Conservation (phyloP, 2,329 filamentous ascomycete species). For the Cadophora sp. region DNA sequence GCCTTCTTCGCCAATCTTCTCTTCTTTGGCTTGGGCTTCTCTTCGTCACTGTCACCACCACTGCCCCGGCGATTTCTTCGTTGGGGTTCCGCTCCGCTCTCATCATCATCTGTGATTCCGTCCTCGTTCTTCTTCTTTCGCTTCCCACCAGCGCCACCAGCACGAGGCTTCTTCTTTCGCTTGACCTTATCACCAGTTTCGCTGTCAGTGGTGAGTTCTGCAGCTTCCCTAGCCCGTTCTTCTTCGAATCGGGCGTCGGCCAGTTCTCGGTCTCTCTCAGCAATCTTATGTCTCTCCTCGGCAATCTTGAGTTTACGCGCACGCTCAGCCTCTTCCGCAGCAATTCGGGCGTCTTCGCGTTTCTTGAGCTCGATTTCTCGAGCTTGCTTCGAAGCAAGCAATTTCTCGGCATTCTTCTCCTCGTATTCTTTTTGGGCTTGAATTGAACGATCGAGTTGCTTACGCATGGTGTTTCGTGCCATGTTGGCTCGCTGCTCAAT, state of each 20-base stretch:
- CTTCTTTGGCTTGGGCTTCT: conserved; percentile 47
- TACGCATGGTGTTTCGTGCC: conserved; percentile 93
- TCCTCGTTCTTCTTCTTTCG: conserved; percentile 51
- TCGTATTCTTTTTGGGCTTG: conserved; percentile 91
- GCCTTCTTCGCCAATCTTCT: conserved; percentile 44
- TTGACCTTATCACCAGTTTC: conserved; percentile 85
- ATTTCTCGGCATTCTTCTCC: conserved; percentile 87
- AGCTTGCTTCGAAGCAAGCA: conserved; percentile 78
- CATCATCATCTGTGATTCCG: conserved; percentile 44
- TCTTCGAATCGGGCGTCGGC: conserved; percentile 76
- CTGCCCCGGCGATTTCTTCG: conserved; percentile 37
- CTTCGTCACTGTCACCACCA: conserved; percentile 44
- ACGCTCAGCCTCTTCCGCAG: conserved; percentile 70
- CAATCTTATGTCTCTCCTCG: conserved; percentile 84
- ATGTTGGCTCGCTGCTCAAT: conserved; percentile 97
- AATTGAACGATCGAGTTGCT: conserved; percentile 86
- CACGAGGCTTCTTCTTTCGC: conserved; percentile 69
- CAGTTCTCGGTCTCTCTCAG: conserved; percentile 75
- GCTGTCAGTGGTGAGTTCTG: conserved; percentile 80
- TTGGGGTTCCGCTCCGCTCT: conserved; percentile 40
- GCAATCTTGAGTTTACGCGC: conserved; percentile 81
- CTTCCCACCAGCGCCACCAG: conserved; percentile 49
- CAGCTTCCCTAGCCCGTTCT: conserved; percentile 70
- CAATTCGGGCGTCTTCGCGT: conserved; percentile 78
- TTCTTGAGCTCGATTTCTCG: conserved; percentile 81